Evolutionary conservation across 768 basidiomycete genomes (phyloP).

Genomic region (Suillus cothurnatus): DNA sequence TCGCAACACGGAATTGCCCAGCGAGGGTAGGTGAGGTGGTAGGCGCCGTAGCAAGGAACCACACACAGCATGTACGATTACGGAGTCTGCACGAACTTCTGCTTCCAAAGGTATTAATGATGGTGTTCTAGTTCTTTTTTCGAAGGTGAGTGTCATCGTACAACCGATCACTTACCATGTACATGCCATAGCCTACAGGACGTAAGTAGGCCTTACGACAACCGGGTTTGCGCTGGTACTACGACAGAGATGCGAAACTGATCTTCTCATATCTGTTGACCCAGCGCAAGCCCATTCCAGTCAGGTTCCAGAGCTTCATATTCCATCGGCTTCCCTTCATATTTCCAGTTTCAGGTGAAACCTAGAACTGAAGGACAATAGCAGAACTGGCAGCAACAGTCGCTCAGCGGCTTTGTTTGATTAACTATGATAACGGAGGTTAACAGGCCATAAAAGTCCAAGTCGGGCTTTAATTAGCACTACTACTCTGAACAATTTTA

Average conservation of each 20-base stretch:
- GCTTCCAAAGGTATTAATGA: background rate
- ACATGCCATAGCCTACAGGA: background rate
- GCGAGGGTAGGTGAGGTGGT: background rate
- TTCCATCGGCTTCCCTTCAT: too few relatives aligned
- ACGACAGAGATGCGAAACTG: background rate
- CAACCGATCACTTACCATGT: background rate
- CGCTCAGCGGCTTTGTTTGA: background rate
- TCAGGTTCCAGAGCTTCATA: background rate
- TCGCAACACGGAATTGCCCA: background rate
- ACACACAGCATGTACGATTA: background rate
- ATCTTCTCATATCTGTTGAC: background rate
- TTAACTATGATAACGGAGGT: too few relatives aligned
- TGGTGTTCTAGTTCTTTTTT: background rate
- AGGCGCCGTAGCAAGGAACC: background rate
- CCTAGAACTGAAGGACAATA: too few relatives aligned
- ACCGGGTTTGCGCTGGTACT: background rate
- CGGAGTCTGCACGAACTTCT: background rate
- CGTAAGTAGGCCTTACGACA: background rate
- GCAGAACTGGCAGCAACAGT: background rate
- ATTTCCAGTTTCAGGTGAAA: background rate
- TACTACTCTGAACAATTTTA: background rate
- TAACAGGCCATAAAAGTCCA: too few relatives aligned
- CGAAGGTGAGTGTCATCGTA: background rate
- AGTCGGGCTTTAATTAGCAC: too few relatives aligned
- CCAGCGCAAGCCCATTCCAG: background rate